Conservation (phyloP, 192 early-diverging fungal genomes). For the Mortierella claussenii region DNA sequence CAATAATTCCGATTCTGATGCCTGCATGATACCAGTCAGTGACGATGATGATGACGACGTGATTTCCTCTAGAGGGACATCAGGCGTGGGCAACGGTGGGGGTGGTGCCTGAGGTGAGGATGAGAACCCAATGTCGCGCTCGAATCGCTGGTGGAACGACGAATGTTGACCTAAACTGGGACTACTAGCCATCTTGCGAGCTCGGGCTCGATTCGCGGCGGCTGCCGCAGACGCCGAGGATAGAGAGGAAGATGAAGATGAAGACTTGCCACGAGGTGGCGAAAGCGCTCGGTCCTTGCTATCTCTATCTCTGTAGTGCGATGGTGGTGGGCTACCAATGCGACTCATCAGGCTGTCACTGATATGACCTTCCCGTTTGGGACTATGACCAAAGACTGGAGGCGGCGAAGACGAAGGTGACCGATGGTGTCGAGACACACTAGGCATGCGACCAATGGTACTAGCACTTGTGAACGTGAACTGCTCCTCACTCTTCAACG, state of each 20-base stretch:
- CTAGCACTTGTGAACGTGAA: slow-evolving; percentile 6
- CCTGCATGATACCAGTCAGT: background rate
- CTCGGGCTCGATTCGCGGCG: background rate
- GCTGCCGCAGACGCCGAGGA: slow-evolving; percentile 1
- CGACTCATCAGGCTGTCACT: slow-evolving; percentile 49
- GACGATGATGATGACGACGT: slow-evolving; percentile 4
- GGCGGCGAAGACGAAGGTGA: slow-evolving; percentile 26
- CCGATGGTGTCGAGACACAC: background rate
- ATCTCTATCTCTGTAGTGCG: no score
- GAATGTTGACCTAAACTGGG: slow-evolving; percentile 24
- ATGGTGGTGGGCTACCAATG: slow-evolving; percentile 39
- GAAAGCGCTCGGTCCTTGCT: no score
- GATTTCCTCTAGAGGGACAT: no score
- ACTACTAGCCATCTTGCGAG: slow-evolving; percentile 37
- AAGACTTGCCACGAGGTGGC: background rate
- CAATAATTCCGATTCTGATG: background rate
- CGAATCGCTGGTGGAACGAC: background rate
- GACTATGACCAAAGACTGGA: slow-evolving; percentile 16
- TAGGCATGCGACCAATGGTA: background rate
- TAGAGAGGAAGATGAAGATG: background rate
- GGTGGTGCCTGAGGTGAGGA: slow-evolving; percentile 11
- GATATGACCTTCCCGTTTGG: slow-evolving; percentile 12
- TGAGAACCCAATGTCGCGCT: background rate
- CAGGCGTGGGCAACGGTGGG: slow-evolving; percentile 21
- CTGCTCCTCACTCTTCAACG: slow-evolving; percentile 27